Conservation (phyloP, 208 protist species). For the Acanthamoeba castellanii region DNA sequence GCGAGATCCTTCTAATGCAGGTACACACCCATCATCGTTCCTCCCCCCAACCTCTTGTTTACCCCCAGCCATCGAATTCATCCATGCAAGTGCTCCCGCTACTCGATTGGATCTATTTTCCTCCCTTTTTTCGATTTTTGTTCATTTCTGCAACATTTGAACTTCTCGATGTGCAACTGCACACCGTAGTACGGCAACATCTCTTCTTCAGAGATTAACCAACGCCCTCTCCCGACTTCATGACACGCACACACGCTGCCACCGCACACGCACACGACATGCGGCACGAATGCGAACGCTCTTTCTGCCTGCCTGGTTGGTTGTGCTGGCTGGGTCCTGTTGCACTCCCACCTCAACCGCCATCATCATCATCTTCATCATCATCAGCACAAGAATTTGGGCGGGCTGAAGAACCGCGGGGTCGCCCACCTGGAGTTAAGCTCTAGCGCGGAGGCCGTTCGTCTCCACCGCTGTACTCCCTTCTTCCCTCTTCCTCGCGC, state of each 20-base stretch:
- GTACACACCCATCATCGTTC: neutral
- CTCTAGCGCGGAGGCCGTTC: slow-evolving; percentile 3
- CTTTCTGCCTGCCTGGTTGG: neutral
- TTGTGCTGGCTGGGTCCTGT: neutral
- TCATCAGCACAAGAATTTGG: slow-evolving; percentile 3
- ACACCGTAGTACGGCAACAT: too few relatives aligned
- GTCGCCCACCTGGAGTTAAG: neutral
- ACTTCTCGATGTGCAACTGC: too few relatives aligned
- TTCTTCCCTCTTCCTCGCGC: too few relatives aligned
- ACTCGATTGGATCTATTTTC: too few relatives aligned
- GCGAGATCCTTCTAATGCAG: slow-evolving; percentile 18
- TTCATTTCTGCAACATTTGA: too few relatives aligned
- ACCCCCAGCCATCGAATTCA: neutral
- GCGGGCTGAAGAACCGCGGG: neutral
- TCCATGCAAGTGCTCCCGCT: neutral
- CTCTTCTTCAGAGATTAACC: too few relatives aligned
- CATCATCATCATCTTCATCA: neutral
- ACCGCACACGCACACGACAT: too few relatives aligned
- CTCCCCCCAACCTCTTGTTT: neutral
- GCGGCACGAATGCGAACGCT: too few relatives aligned
- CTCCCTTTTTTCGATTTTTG: too few relatives aligned
- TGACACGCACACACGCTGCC: too few relatives aligned
- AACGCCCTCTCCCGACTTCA: too few relatives aligned
- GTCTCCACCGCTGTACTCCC: slow-evolving; percentile 4
- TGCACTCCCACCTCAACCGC: neutral